Evolutionary conservation across 495 filamentous ascomycete species (phyloP), one percentile per base, ranked within the genome.

Genomic region (Thozetella sp.): DNA sequence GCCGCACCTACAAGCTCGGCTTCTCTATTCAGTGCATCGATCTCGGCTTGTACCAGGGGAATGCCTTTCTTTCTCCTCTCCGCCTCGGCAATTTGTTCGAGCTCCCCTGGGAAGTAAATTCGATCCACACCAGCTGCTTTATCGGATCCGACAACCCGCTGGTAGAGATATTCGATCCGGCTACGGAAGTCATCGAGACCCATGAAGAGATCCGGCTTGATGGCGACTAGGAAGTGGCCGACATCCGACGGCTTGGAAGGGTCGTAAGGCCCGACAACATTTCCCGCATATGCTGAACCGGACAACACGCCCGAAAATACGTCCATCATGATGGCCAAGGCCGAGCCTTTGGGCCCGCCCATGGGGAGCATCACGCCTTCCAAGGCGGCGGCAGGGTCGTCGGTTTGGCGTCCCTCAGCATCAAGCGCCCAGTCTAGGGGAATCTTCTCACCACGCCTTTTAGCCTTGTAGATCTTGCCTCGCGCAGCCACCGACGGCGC

Each of bases 21-120:
- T 70, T 93, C 90, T 43, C 73, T 69, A 66, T 93, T 91, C 58
- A 93, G 72, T 1, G 76, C 77, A 27, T 83, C 83, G 59, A 93
- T 77, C 69, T 93, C 90, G 0, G 81, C 81, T 53, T 83, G 71
- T 0, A 85, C 85, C 57, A 83, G 84, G 2, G 90, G 90, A 56
- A 93, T 91, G 0, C 90, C 90, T 12, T 77, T 75, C 34, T 58
- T 67, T 30, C 78, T 53, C 26, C 90, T 78, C 61, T 83, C 70
- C 62, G 86, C 80, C 57, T 86, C 74, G 0, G 65, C 85, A 51
- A 88, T 59, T 64, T 86, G 85, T 74, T 93, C 90, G 59, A 92
- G 86, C 73, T 93, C 90, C 1, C 90, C 90, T 0, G 90, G 90
- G 66, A 91, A 93, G 64, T 90, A 93, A 9, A 93, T 90, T 51